Conservation (phyloP, 2,329 filamentous ascomycete species). For the Pyricularia pennisetigena region DNA sequence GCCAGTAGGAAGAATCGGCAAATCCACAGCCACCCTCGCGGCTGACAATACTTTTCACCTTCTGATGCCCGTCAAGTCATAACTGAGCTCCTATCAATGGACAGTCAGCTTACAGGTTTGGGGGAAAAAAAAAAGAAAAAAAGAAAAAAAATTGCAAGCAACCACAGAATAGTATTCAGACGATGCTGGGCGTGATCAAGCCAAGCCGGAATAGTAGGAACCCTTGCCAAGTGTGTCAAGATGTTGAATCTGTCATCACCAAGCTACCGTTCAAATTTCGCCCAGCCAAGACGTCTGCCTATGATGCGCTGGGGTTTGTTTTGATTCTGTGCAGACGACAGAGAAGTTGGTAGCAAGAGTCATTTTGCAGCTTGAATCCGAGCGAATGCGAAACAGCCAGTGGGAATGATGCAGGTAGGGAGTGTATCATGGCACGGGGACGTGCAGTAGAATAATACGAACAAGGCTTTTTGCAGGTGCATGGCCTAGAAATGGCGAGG, state of each 20-base stretch:
- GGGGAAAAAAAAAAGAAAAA: background rate
- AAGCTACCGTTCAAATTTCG: background rate
- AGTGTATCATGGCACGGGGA: background rate
- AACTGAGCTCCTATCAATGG: background rate
- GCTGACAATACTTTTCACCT: background rate
- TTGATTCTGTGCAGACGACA: background rate
- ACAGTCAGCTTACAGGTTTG: background rate
- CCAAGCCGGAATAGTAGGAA: background rate
- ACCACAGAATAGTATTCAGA: background rate
- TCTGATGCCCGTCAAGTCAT: background rate
- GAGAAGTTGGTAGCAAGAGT: background rate
- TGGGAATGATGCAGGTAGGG: background rate
- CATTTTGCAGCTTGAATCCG: background rate
- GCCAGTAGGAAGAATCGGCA: background rate
- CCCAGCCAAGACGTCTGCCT: background rate
- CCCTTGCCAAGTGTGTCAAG: background rate
- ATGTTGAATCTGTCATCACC: background rate
- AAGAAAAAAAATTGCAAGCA: no score
- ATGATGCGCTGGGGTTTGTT: background rate
- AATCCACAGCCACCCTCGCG: background rate
- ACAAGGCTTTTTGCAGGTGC: background rate
- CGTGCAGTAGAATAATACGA: background rate
- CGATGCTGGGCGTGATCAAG: background rate
- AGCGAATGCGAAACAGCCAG: background rate
- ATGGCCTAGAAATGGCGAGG: background rate